Conservation (phyloP, 768 basidiomycete genomes). For the Collybiopsis confluens region DNA sequence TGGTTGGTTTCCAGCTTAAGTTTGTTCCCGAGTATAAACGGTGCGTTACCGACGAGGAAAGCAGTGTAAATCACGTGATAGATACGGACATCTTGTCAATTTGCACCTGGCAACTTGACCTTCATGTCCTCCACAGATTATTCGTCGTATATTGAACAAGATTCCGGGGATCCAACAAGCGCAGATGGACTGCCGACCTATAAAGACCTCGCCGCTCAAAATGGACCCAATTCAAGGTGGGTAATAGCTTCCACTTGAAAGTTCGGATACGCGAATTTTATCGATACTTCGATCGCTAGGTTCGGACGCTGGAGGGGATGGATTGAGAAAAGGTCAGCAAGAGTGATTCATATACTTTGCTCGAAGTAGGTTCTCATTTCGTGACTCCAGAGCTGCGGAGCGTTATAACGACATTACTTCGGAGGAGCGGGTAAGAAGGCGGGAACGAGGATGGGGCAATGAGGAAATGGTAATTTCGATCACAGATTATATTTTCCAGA, state of each 20-base stretch:
- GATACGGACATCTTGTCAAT: too few relatives aligned
- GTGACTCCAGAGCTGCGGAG: constrained; percentile 66
- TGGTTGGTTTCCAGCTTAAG: too few relatives aligned
- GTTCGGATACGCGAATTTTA: constrained; percentile 6
- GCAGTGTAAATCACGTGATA: not conserved
- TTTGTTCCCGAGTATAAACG: too few relatives aligned
- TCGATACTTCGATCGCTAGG: constrained; percentile 32
- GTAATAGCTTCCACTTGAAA: constrained; percentile 50
- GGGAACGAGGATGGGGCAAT: constrained; percentile 70
- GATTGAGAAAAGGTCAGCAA: constrained; percentile 80
- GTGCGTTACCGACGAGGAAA: too few relatives aligned
- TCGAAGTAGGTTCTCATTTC: constrained; percentile 1
- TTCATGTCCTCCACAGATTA: constrained; percentile 18
- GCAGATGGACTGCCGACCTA: constrained; percentile 70
- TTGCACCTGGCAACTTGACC: not conserved
- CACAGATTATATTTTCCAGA: not conserved
- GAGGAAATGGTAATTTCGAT: constrained; percentile 19
- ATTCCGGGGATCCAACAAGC: constrained; percentile 26
- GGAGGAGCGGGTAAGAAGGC: constrained; percentile 51
- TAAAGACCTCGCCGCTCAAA: constrained; percentile 70
- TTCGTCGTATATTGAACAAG: constrained; percentile 42
- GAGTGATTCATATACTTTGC: not conserved
- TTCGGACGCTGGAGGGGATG: constrained; percentile 85
- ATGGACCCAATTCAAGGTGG: constrained; percentile 81
- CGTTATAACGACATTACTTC: constrained; percentile 64